Conservation (phyloP, 257 asterid species). For the Solanum tacnaense region DNA sequence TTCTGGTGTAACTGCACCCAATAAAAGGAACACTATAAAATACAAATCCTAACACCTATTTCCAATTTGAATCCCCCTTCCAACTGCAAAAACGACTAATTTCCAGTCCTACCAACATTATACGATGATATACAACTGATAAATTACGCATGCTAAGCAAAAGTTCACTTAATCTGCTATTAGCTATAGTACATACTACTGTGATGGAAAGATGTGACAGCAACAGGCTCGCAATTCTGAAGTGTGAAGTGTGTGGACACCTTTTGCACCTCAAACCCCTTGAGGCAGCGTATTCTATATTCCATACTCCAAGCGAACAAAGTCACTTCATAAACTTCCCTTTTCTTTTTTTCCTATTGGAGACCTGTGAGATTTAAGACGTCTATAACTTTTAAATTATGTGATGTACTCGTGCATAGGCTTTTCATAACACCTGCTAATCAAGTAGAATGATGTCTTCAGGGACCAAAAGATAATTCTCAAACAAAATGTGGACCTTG, state of each 20-base stretch:
- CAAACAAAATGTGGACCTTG: not conserved
- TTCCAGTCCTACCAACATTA: not conserved
- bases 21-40: not conserved
- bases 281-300: not conserved
- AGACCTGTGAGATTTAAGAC: not conserved
- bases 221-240: not conserved
- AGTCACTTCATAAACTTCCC: not conserved
- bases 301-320: not conserved
- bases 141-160: not conserved
- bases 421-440: not conserved
- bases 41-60: not conserved
- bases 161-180: not conserved
- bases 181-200: not conserved
- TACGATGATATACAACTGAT: not conserved
- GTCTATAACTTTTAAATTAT: not conserved
- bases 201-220: not conserved
- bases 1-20: not conserved
- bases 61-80: not conserved
- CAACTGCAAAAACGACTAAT: not conserved
- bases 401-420: not conserved
- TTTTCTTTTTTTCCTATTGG: not conserved
- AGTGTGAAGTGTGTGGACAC: not conserved
- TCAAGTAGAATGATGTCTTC: not conserved
- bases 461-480: not conserved
- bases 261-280: not conserved